A percentile compares a stretch with the other conserved stretches of the same genome.
phyloP scores from a whole-genome alignment of 2,329 filamentous ascomycete species.

The Pseudocercospora ulei region DNA sequence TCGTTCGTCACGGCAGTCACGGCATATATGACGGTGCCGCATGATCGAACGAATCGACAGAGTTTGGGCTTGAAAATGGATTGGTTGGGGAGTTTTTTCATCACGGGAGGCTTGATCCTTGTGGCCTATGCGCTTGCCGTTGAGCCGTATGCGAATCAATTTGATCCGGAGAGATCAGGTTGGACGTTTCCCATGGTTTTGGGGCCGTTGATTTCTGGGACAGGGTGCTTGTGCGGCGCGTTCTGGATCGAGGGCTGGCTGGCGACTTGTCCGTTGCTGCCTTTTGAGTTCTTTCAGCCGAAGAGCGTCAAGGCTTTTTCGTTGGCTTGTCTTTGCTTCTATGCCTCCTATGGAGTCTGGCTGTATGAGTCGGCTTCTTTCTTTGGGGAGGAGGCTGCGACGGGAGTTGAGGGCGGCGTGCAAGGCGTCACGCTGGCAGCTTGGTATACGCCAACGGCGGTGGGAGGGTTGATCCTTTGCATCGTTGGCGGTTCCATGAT shows the following conservation, averaged over 20 bases:
- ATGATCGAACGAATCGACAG: constrained; percentile 29
- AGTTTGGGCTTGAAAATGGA: constrained; percentile 34
- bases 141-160: constrained; percentile 26
- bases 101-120: constrained; percentile 33
- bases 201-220: constrained; percentile 28
- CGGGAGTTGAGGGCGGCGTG: constrained; percentile 19
- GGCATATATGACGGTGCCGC: constrained; percentile 32
- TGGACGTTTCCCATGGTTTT: constrained; percentile 29
- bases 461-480: constrained; percentile 32
- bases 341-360: constrained; percentile 33
- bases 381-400: constrained; percentile 22
- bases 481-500: constrained; percentile 29
- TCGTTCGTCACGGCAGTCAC: constrained; percentile 27
- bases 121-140: constrained; percentile 33
- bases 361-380: constrained; percentile 30
- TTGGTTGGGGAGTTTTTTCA: constrained; percentile 32
- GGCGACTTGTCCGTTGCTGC: constrained; percentile 32
- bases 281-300: constrained; percentile 33
- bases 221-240: constrained; percentile 25
- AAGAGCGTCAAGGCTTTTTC: constrained; percentile 30
- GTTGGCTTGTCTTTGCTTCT: constrained; percentile 34
- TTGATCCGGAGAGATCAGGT: constrained; percentile 15
- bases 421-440: constrained; percentile 29
- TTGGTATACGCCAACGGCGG: constrained; percentile 33
- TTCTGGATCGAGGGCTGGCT: constrained; percentile 33